Conservation (phyloP, 768 basidiomycete genomes). For the Amanita inopinata region DNA sequence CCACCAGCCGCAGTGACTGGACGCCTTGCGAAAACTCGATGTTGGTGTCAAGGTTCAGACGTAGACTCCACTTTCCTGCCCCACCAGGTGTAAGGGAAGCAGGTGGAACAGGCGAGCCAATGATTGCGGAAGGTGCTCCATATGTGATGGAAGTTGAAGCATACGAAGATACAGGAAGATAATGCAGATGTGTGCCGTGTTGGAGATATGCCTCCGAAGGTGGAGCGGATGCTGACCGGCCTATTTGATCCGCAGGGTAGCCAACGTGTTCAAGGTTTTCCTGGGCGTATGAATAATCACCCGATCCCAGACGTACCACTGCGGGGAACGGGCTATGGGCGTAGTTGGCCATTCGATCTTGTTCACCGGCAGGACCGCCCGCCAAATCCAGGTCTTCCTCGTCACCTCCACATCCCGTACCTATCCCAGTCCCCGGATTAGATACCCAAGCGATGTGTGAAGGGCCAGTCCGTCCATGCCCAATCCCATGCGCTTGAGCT, state of each 20-base stretch:
- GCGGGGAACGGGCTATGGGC: slow-evolving; percentile 5
- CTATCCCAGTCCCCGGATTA: background rate
- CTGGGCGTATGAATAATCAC: slow-evolving; percentile 1
- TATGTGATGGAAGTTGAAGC: background rate
- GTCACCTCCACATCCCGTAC: slow-evolving; percentile 1
- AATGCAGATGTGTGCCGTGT: background rate
- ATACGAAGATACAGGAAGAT: background rate
- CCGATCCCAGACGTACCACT: slow-evolving; percentile 6
- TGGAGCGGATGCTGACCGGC: slow-evolving; percentile 6
- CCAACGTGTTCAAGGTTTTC: background rate
- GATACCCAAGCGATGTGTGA: slow-evolving; percentile 1
- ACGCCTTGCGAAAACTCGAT: slow-evolving; percentile 26
- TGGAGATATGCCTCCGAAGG: background rate
- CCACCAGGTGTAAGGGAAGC: slow-evolving; percentile 9
- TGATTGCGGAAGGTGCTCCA: no score
- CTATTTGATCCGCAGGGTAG: slow-evolving; percentile 5
- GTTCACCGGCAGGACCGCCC: background rate
- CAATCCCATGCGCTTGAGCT: background rate
- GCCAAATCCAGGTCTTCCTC: background rate
- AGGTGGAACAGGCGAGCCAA: background rate
- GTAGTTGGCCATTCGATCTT: background rate
- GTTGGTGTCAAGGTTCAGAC: slow-evolving; percentile 23
- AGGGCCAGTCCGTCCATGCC: background rate
- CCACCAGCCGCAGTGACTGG: slow-evolving; percentile 31
- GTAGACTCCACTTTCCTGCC: slow-evolving; percentile 4